phyloP scores from a whole-genome alignment of 2,329 filamentous ascomycete genomes.

The Fonsecaea nubica region DNA sequence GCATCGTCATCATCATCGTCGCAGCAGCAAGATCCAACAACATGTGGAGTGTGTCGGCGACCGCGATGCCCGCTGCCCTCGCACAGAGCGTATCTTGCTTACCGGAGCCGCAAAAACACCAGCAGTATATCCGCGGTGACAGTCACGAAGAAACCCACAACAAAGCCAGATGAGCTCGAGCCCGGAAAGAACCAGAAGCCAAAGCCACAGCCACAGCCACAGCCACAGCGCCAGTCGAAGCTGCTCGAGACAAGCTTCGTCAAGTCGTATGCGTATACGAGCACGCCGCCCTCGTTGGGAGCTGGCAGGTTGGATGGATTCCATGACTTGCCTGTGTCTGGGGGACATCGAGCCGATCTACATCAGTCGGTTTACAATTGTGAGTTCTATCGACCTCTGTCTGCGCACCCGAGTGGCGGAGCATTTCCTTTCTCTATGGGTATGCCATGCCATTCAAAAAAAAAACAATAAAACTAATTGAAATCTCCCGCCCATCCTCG shows the following conservation, averaged over 20 bases:
- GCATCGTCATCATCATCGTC: no score
- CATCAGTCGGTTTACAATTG: conserved; percentile 26
- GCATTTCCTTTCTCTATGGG: no score
- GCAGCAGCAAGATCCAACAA: neutral
- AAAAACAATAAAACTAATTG: no score
- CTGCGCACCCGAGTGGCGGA: no score
- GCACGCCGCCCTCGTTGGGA: conserved; percentile 8
- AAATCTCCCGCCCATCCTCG: no score
- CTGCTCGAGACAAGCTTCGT: conserved; percentile 12
- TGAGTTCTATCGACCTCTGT: conserved; percentile 4
- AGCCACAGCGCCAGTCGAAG: neutral
- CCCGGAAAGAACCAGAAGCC: neutral
- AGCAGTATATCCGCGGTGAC: neutral
- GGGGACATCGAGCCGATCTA: conserved; percentile 18
- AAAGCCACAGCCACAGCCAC: no score
- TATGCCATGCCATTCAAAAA: no score
- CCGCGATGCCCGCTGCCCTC: conserved; percentile 15
- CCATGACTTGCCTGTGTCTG: conserved; percentile 20
- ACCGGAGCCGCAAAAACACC: neutral
- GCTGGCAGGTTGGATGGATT: conserved; percentile 25
- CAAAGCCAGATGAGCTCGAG: neutral
- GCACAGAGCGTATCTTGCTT: conserved; percentile 18
- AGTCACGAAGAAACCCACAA: neutral
- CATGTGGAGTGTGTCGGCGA: conserved; percentile 21
- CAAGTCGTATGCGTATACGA: conserved; percentile 20